A percentile compares a stretch with the other conserved stretches of the same genome.
phyloP scores from a whole-genome alignment of 2,329 filamentous ascomycete genomes.

The Delphinella strobiligena region DNA sequence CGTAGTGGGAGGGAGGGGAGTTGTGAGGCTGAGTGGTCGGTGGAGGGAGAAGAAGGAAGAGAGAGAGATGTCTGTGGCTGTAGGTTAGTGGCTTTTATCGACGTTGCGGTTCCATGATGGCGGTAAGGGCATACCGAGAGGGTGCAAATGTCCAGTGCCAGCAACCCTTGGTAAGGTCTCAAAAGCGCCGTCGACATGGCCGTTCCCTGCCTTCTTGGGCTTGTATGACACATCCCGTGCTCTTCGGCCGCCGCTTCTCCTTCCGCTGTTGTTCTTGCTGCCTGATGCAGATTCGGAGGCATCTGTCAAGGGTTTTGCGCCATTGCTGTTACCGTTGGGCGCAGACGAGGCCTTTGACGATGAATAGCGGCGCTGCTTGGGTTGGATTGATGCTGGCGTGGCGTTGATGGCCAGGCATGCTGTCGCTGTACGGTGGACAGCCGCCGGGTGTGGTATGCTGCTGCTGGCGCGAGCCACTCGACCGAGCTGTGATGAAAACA shows the following conservation, averaged over 20 bases:
- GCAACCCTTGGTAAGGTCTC: constrained; percentile 60
- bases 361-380: constrained; percentile 37
- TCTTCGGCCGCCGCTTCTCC: constrained; percentile 3
- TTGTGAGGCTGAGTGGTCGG: constrained; percentile 80
- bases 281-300: constrained; percentile 16
- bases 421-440: constrained; percentile 8
- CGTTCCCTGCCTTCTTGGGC: constrained; percentile 9
- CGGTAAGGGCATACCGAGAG: constrained; percentile 8
- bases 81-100: not conserved
- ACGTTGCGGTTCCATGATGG: too few relatives aligned
- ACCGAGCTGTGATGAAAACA: constrained; percentile 9
- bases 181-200: constrained; percentile 33
- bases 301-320: constrained; percentile 7
- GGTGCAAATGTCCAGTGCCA: constrained; percentile 59
- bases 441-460: constrained; percentile 1
- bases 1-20: constrained; percentile 62
- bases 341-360: constrained; percentile 39
- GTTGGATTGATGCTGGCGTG: constrained; percentile 16
- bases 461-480: constrained; percentile 2
- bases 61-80: constrained; percentile 60
- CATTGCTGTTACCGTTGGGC: constrained; percentile 21
- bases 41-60: constrained; percentile 95
- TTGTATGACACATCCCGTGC: constrained; percentile 9
- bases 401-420: constrained; percentile 9
- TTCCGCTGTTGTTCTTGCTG: constrained; percentile 6